Evolutionary conservation across 352 stramenopile species (phyloP), one percentile per base, ranked within the genome.

Genomic region (Globisporangium acanthophoron): DNA sequence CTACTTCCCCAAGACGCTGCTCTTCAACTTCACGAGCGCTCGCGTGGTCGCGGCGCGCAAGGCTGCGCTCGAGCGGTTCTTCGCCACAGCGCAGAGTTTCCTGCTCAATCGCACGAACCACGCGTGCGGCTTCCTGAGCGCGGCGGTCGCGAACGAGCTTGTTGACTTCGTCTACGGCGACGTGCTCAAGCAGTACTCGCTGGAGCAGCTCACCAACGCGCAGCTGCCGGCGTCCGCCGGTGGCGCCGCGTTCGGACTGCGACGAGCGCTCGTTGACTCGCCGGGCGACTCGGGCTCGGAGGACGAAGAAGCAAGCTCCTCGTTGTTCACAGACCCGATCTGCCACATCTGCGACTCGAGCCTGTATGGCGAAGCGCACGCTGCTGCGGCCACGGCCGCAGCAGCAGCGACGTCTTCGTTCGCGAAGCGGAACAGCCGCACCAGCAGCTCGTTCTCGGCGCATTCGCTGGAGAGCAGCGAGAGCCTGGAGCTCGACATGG

Each of bases 131-230:
- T 55, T 88, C n/a, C 44, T 75, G 9, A 61, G 44, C 20, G 57
- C 41, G 0, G 56, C 29, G 6, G 54, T 80, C 40, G 69, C 67
- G 35, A 65, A 74, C 51, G 71, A 85, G 47, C 40, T 92, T 9
- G 76, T 90, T 0, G 54, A 70, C 21, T 90, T 92, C 55, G 65
- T 92, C 29, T 84, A 87, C 58, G 79, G 75, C n/a, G 68, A 88
- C 48, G 67, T 70, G 18, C 56, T 76, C 55, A 69, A 76, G 33
- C 71, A 76, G 53, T 75, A 86, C 66, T 60, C 70, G 50, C 59
- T 85, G 3, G 64, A 75, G 50, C 61, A 62, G 0, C 39, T 62
- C 35, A 52, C 18, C 9, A 39, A 43, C 37, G 20, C 33, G 20
- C 39, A 45, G 67, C 56, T 50, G 56, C 59, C 58, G 27, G 54